A percentile compares a stretch with the other conserved stretches of the same genome.
These are phyloP conservation scores for Penicillium crustosum DNA, from an alignment of 2,329 filamentous ascomycete species.

Conservation along the genomic window DNA sequence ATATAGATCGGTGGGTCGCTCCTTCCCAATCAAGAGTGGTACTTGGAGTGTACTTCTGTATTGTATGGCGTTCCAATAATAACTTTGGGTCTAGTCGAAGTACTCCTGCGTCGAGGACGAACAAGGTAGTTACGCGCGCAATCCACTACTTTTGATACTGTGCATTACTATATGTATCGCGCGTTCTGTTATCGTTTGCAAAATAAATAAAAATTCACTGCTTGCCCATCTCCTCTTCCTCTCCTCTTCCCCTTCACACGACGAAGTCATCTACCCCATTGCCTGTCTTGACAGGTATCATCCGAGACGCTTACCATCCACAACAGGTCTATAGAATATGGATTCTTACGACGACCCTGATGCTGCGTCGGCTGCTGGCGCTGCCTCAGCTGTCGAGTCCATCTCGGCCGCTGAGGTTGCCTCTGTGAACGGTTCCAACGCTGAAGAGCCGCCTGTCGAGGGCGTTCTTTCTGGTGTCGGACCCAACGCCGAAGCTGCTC, in stretches of 20 bases:
- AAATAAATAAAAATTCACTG: background rate
- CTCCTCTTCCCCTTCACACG: background rate
- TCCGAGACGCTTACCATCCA: too few species aligned
- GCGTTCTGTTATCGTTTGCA: too few species aligned
- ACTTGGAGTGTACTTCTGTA: background rate
- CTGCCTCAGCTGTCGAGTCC: background rate
- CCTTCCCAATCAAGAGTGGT: background rate
- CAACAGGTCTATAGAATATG: background rate
- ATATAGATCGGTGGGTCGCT: background rate
- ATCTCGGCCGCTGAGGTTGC: background rate
- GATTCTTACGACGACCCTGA: background rate
- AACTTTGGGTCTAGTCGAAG: background rate
- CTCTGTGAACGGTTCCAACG: background rate
- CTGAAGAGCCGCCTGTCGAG: background rate
- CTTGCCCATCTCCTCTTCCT: background rate
- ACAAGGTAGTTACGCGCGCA: too few species aligned
- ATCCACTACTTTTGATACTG: background rate
- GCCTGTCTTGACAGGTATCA: background rate
- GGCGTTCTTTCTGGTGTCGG: constrained; percentile 4
- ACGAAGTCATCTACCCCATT: background rate
- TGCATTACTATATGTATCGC: background rate
- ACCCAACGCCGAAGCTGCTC: constrained; percentile 19
- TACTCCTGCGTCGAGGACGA: background rate
- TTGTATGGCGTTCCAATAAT: too few species aligned
- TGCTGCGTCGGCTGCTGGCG: background rate